These are phyloP conservation scores for Solanum peruvianum DNA, from an alignment of 257 asterid species.

Conservation along the genomic window DNA sequence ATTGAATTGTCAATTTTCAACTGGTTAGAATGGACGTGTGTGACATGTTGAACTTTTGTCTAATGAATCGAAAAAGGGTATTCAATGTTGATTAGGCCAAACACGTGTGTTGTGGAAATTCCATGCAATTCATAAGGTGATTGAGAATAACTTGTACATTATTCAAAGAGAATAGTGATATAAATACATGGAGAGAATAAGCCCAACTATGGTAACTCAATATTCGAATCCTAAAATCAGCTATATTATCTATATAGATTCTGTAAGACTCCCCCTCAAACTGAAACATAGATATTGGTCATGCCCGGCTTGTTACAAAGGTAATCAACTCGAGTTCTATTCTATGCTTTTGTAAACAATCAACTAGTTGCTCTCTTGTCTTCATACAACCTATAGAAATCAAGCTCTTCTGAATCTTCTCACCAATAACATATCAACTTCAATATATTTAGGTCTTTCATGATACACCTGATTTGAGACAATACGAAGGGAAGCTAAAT, in stretches of 20 bases:
- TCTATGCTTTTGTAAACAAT: not conserved
- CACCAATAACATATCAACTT: not conserved
- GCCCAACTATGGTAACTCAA: not conserved
- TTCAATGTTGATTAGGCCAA: not conserved
- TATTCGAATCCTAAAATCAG: not conserved
- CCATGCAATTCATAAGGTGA: not conserved
- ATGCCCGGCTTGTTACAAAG: not conserved
- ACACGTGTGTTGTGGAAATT: not conserved
- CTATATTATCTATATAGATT: not conserved
- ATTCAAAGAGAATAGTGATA: not conserved
- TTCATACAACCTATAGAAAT: not conserved
- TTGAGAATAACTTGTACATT: not conserved
- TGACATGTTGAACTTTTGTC: not conserved
- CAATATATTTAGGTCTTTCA: not conserved
- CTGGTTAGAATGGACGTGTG: not conserved
- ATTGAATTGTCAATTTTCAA: not conserved
- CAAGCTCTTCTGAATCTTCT: not conserved
- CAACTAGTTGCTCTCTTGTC: not conserved
- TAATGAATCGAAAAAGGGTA: not conserved
- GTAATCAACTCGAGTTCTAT: not conserved
- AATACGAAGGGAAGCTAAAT: no score
- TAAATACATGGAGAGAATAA: not conserved
- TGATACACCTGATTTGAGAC: no score
- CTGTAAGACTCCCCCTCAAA: no score
- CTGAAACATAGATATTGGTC: not conserved